phyloP scores from a whole-genome alignment of 345 rosid genomes.

The Salix udensis region DNA sequence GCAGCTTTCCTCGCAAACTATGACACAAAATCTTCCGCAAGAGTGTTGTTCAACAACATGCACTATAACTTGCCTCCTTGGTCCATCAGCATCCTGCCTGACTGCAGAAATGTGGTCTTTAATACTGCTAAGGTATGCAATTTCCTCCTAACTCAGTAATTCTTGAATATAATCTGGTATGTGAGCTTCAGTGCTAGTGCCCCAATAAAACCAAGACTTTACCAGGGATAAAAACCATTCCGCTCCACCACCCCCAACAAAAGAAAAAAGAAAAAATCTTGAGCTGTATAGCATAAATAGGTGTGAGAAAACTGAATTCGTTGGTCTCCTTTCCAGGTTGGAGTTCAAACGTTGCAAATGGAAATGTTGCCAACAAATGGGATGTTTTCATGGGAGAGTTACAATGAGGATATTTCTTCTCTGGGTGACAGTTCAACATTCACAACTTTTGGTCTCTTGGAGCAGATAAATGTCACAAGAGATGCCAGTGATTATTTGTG shows the following conservation, averaged over 20 bases:
- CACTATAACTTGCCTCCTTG: slow-evolving; percentile 97
- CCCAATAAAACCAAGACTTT: too few species aligned
- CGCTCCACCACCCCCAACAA: too few species aligned
- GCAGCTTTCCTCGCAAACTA: slow-evolving; percentile 95
- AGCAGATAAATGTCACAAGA: slow-evolving; percentile 53
- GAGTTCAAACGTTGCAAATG: slow-evolving; percentile 91
- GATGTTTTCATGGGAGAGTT: slow-evolving; percentile 78
- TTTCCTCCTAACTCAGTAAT: not conserved
- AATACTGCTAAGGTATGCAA: slow-evolving; percentile 86
- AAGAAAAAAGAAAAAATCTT: not conserved
- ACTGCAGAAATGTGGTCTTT: slow-evolving; percentile 90
- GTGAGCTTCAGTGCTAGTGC: too few species aligned
- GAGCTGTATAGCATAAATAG: not conserved
- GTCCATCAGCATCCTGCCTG: slow-evolving; percentile 98
- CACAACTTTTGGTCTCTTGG: slow-evolving; percentile 28
- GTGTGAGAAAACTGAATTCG: not conserved
- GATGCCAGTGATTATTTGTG: slow-evolving; percentile 63
- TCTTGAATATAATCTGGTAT: too few species aligned
- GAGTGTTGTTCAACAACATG: slow-evolving; percentile 87
- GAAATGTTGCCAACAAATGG: slow-evolving; percentile 71
- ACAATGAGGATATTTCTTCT: slow-evolving; percentile 44
- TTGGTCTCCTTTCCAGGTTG: slow-evolving; percentile 48
- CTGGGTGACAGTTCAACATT: slow-evolving; percentile 26
- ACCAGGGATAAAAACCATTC: too few species aligned
- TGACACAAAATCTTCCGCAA: slow-evolving; percentile 73